phyloP scores from a whole-genome alignment of 1,139 yeast genomes.

The Debaryomyces sp. region DNA sequence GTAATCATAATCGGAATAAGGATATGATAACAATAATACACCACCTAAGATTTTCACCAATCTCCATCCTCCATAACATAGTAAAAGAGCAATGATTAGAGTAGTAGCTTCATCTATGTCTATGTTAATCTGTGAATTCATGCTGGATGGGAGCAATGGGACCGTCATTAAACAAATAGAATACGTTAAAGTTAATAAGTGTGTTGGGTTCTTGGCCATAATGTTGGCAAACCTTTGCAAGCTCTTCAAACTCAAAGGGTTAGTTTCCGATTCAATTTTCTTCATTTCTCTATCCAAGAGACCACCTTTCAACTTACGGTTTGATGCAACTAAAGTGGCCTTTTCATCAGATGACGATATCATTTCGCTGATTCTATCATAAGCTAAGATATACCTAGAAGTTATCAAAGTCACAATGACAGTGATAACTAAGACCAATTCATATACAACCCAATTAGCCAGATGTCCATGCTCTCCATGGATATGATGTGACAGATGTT shows the following conservation, averaged over 20 bases:
- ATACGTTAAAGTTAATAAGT: constrained; percentile 61
- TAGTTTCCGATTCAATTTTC: constrained; percentile 9
- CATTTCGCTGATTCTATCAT: constrained; percentile 39
- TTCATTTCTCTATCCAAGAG: constrained; percentile 12
- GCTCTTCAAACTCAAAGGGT: neutral
- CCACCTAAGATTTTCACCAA: constrained; percentile 55
- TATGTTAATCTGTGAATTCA: constrained; percentile 32
- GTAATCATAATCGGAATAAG: constrained; percentile 46
- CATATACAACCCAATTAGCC: constrained; percentile 37
- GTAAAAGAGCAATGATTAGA: constrained; percentile 48
- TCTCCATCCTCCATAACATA: constrained; percentile 57
- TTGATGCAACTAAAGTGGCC: neutral
- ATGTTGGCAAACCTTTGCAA: constrained; percentile 12
- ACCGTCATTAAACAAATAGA: constrained; percentile 38
- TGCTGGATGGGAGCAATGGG: constrained; percentile 36
- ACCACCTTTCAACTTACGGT: constrained; percentile 10
- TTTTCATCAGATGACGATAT: constrained; percentile 23
- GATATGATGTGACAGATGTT: constrained; percentile 53
- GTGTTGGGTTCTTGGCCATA: constrained; percentile 59
- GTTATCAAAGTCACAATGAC: constrained; percentile 38
- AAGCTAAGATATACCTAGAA: constrained; percentile 38
- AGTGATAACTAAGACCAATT: constrained; percentile 29
- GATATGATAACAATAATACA: constrained; percentile 55
- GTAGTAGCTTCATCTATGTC: constrained; percentile 56
- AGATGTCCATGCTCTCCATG: constrained; percentile 47